A percentile compares a stretch with the other conserved stretches of the same genome.
phyloP scores from a whole-genome alignment of 2,329 filamentous ascomycete species.

The Xylariaceae sp. region DNA sequence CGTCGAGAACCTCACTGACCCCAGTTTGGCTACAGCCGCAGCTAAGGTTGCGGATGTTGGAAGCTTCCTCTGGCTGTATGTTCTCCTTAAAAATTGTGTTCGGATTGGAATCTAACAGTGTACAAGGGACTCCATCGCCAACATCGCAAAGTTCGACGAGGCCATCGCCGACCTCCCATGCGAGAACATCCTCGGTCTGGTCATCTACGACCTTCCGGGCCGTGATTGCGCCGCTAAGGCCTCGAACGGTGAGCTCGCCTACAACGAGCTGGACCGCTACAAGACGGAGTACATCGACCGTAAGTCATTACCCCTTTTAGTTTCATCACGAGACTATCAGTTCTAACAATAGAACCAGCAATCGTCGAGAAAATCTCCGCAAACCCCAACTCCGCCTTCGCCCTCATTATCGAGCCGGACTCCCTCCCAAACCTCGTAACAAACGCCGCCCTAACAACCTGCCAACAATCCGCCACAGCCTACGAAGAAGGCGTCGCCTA shows the following conservation, averaged over 20 bases:
- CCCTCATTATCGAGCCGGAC: constrained; percentile 51
- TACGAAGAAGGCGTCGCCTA: constrained; percentile 50
- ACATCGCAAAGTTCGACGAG: constrained; percentile 44
- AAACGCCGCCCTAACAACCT: constrained; percentile 48
- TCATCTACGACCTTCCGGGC: constrained; percentile 55
- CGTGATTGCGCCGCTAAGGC: constrained; percentile 55
- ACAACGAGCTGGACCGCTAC: constrained; percentile 48
- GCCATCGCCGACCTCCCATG: constrained; percentile 43
- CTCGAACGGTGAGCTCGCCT: constrained; percentile 53
- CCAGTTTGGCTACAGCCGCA: constrained; percentile 51
- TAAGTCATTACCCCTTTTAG: constrained; percentile 17
- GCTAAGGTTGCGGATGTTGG: constrained; percentile 49
- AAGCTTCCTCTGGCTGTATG: constrained; percentile 50
- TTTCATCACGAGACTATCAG: neutral
- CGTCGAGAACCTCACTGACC: constrained; percentile 25
- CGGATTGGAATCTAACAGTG: constrained; percentile 6
- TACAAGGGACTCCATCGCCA: constrained; percentile 45
- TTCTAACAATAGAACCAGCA: constrained; percentile 21
- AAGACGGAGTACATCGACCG: constrained; percentile 49
- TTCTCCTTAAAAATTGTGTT: neutral
- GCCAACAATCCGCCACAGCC: constrained; percentile 41
- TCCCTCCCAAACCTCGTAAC: constrained; percentile 56
- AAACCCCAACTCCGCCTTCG: constrained; percentile 42
- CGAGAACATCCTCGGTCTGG: constrained; percentile 41
- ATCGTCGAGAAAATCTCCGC: constrained; percentile 41